A percentile compares a stretch with the other conserved stretches of the same genome.
These are phyloP conservation scores for Fusarium udum DNA, from an alignment of 2,329 filamentous ascomycete species.

Conservation along the genomic window DNA sequence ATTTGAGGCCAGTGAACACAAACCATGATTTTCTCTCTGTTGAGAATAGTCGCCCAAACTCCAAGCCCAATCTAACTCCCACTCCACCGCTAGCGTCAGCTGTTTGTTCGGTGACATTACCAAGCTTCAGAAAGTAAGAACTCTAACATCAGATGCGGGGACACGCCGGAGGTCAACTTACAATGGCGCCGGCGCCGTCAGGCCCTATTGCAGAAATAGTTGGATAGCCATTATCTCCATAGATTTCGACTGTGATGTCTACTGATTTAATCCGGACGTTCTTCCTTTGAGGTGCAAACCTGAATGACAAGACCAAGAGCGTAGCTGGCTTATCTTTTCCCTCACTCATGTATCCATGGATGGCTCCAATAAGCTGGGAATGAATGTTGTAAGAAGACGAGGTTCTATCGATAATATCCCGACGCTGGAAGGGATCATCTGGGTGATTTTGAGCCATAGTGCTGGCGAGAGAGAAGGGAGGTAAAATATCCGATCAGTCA, in stretches of 20 bases:
- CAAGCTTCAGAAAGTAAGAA: not conserved
- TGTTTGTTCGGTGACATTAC: too few relatives aligned
- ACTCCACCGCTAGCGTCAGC: too few relatives aligned
- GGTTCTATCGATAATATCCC: not conserved
- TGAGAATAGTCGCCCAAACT: too few relatives aligned
- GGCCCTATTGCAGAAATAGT: not conserved
- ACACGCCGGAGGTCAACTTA: not conserved
- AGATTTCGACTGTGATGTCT: not conserved
- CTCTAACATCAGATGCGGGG: not conserved
- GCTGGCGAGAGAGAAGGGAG: fast-evolving
- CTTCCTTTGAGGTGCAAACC: not conserved
- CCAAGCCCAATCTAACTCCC: too few relatives aligned
- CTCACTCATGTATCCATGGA: not conserved
- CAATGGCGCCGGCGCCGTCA: too few relatives aligned
- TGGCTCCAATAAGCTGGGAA: not conserved
- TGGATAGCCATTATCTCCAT: not conserved
- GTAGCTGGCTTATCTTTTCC: not conserved
- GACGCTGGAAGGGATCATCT: not conserved
- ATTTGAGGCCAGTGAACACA: not conserved
- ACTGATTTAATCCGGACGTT: not conserved
- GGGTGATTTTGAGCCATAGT: not conserved
- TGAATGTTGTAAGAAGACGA: not conserved
- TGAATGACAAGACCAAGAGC: not conserved
- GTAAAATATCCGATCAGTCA: fast-evolving
- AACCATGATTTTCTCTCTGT: too few relatives aligned